Evolutionary conservation across 1,284 basidiomycete species (phyloP), one percentile per base, ranked within the genome.

Genomic region (Moesziomyces sp.): DNA sequence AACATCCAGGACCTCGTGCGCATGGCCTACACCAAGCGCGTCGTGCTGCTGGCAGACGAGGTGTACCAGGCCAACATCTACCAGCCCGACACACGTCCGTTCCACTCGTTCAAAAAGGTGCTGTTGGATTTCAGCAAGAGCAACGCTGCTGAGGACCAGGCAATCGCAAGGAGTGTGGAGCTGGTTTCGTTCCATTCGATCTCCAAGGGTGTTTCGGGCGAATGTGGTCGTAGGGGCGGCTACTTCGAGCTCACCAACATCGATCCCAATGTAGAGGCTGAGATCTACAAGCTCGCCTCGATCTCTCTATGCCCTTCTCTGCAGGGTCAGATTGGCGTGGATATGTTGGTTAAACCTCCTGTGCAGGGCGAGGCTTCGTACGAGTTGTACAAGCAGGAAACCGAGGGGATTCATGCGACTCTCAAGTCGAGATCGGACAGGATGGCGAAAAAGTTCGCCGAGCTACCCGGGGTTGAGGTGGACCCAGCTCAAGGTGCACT

Each of bases 401-500:
- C 66, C 5, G 42, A 62, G n/a, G 43, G 42, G 5, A 83, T 83
- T 52, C 70, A 72, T 50, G 53, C 63, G 5, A 82, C 81, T 18
- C 62, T 83, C 10, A 58, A 75, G 47, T 45, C 48, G 24, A 73
- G 82, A 10, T 74, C 70, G 3, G 68, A 76, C 9, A 56, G 62
- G 21, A 83, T 83, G 79, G 77, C 76, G 4, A n/a, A 46, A 19
- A 66, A 67, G 30, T 80, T 83, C 30, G 70, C 60, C 38, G 38
- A 76, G 56, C 58, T 83, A 8, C 66, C 65, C 1, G 81, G 81
- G 0, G 70, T 83, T 2, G 49, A 75, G 18, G 74, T 77, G 6
- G 67, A 76, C 14, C 76, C 79, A 21, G 81, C 82, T 3, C 91
- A 93, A 28, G 96, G 95, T 3, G 95, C 93, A 23, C 87, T 95